Conservation (phyloP, 2,329 filamentous ascomycete genomes). For the Fusarium sp. region DNA sequence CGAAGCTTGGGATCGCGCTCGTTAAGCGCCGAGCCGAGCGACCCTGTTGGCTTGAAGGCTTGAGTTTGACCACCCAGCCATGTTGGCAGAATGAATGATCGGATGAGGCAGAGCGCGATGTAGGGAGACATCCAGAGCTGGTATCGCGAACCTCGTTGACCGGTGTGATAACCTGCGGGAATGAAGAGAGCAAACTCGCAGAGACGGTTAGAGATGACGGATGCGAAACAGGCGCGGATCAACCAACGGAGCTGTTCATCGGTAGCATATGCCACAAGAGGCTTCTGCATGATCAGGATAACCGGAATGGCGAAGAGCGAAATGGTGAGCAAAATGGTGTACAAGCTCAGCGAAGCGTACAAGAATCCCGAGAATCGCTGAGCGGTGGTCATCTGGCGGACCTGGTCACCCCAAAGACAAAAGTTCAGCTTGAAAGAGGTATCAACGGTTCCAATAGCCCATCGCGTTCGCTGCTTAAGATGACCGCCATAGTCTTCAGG, state of each 20-base stretch:
- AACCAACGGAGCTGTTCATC: constrained; percentile 66
- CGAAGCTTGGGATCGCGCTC: constrained; percentile 64
- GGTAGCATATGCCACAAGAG: constrained; percentile 64
- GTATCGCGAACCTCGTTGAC: constrained; percentile 64
- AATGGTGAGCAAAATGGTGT: constrained; percentile 63
- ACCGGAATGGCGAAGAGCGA: constrained; percentile 68
- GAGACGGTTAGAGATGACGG: constrained; percentile 61
- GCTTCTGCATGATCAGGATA: constrained; percentile 65
- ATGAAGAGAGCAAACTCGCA: constrained; percentile 68
- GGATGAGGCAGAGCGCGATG: constrained; percentile 65
- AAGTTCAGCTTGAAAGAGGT: constrained; percentile 69
- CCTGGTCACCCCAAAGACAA: constrained; percentile 63
- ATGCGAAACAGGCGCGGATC: constrained; percentile 63
- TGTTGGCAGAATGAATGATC: constrained; percentile 64
- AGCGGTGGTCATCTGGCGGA: constrained; percentile 62
- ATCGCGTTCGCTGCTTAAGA: constrained; percentile 65
- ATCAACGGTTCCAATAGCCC: constrained; percentile 66
- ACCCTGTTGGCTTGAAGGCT: constrained; percentile 70
- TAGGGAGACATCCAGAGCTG: constrained; percentile 72
- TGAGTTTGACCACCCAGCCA: constrained; percentile 68
- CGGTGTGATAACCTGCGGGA: constrained; percentile 67
- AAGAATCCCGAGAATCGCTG: constrained; percentile 69
- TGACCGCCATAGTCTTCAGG: constrained; percentile 65
- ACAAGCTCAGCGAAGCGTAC: constrained; percentile 64
- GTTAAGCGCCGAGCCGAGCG: constrained; percentile 63